Evolutionary conservation across 305 asterid genomes (phyloP), one percentile per base, ranked within the genome.

Genomic region (Coffea humblotiana): DNA sequence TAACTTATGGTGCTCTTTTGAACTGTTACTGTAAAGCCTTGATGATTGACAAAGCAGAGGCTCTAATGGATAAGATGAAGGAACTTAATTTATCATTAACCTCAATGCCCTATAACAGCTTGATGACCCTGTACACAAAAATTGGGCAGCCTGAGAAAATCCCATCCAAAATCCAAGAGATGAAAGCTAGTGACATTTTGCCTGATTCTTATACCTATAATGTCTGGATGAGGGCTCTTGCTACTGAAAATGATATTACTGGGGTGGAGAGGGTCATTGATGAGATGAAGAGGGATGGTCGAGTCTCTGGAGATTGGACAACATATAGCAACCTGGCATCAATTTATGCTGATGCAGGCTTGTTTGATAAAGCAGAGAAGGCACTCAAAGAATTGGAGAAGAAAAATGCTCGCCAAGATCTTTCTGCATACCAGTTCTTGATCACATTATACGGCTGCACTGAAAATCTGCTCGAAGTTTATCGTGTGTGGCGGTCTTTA

Each of bases 211-310:
- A 76, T 88, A 90, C 97, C 29, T 96, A 96, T 88, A 92, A 96
- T 73, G 85, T 92, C 70, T 96, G 99, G 99, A 94, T 96, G 97
- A 91, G 98, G 88, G 90, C 98, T 69, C 95, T 96, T 82, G 97
- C 98, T 85, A 91, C 96, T 86, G 81, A 76, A 72, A 76, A 84
- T 48, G 99, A 95, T 73, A 87, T 91, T 68, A 78, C 90, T 71
- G 99, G 95, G 79, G 96, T 89, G n/a, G 99, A 95, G 86, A 89
- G 95, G 87, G 95, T 94, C 69, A 84, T 94, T 67, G 98, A 95
- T 81, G 98, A 95, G 89, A 92, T 95, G 96, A 95, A 94, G 86
- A 89, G 97, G 84, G 97, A 92, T 80, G 99, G 96, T 35, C 93
- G 96, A 65, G 97, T 92, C 80, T 86, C 87, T 83, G 92, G 84